Conservation (phyloP, 2,329 filamentous ascomycete species). For the Fusarium sp. region DNA sequence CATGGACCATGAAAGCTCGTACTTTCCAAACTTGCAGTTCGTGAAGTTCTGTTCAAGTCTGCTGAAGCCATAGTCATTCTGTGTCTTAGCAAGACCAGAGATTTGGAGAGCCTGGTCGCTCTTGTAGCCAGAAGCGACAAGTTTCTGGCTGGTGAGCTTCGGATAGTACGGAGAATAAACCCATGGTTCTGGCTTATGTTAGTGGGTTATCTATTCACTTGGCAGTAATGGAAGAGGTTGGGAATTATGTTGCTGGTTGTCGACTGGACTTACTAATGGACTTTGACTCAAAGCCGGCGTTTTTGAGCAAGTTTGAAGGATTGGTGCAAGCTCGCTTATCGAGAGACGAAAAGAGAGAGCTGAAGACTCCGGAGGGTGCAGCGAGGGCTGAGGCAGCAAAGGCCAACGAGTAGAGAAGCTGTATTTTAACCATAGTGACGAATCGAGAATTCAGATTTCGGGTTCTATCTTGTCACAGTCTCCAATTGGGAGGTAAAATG, state of each 20-base stretch:
- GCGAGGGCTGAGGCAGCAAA: background rate
- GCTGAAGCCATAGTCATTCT: background rate
- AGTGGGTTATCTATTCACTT: fast-evolving
- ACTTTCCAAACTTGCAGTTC: background rate
- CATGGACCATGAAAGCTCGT: background rate
- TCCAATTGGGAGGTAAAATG: background rate
- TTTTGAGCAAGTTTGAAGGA: background rate
- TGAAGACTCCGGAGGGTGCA: background rate
- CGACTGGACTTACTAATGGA: background rate
- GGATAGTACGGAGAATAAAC: background rate
- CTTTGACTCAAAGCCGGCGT: background rate
- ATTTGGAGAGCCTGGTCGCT: background rate
- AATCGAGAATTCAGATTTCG: fast-evolving
- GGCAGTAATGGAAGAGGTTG: fast-evolving
- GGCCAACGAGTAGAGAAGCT: background rate
- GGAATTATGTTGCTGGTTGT: fast-evolving
- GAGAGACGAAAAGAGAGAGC: background rate
- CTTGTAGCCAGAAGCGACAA: background rate
- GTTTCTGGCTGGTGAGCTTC: background rate
- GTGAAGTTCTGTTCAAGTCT: background rate
- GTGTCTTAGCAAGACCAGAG: background rate
- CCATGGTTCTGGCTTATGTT: background rate
- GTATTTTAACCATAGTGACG: background rate
- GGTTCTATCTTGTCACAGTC: fast-evolving
- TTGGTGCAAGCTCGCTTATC: background rate